Conservation (phyloP, 768 basidiomycete genomes). For the Termitomyces bulborhizus region DNA sequence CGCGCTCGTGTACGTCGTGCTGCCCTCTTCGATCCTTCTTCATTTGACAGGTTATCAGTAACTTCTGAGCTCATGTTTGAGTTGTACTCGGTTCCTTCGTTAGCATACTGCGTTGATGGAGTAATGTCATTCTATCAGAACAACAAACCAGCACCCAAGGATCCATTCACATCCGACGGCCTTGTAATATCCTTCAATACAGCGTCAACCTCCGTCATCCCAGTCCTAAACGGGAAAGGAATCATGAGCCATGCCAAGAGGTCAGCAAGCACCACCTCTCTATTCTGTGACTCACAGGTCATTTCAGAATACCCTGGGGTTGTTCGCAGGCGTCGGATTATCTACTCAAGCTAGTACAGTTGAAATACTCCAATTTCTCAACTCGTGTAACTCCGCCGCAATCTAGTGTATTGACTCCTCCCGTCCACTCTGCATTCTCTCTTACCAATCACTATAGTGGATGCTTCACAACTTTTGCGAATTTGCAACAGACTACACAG, state of each 20-base stretch:
- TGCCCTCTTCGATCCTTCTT: neutral
- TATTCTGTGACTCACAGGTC: neutral
- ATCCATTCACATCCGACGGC: conserved; percentile 58
- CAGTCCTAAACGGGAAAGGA: conserved; percentile 76
- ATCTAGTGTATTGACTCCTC: conserved; percentile 53
- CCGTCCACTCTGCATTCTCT: neutral
- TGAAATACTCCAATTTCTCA: conserved; percentile 93
- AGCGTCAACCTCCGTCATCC: conserved; percentile 86
- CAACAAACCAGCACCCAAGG: conserved; percentile 22
- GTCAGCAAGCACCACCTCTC: conserved; percentile 28
- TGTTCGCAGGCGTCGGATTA: conserved; percentile 87
- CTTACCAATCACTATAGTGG: conserved; percentile 48
- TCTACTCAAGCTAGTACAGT: conserved; percentile 86
- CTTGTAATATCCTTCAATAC: conserved; percentile 90
- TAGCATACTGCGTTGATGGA: conserved; percentile 86
- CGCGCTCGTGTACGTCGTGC: conserved; percentile 63
- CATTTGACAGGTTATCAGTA: conserved; percentile 38
- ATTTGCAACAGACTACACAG: conserved; percentile 72
- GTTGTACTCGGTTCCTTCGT: conserved; percentile 77
- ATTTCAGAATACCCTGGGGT: conserved; percentile 86
- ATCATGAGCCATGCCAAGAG: conserved; percentile 83
- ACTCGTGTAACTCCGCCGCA: conserved; percentile 74
- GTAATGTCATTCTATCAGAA: conserved; percentile 92
- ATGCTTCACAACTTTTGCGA: conserved; percentile 86
- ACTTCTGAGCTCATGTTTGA: conserved; percentile 98